A percentile compares a stretch with the other conserved stretches of the same genome.
phyloP scores from a whole-genome alignment of 331 rosid species.

The Rhamnella rubrinervis region DNA sequence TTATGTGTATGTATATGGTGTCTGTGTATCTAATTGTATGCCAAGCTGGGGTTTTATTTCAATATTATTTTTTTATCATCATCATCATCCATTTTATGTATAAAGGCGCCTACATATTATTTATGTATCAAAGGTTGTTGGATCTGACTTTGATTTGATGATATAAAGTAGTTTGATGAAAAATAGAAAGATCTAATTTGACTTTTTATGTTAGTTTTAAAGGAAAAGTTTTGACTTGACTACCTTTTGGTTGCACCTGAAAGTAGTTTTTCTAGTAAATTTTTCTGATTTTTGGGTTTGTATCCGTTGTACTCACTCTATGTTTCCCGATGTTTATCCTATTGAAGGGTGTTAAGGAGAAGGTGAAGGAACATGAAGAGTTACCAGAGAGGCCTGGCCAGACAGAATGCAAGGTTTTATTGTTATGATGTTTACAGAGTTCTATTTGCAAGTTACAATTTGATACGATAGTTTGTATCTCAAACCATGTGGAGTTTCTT shows the following conservation, averaged over 20 bases:
- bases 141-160: not conserved
- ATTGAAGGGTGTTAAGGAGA: slow-evolving; percentile 60
- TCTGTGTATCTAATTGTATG: too few species aligned
- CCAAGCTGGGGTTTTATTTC: too few species aligned
- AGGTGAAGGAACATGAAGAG: slow-evolving; percentile 54
- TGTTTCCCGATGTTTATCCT: slow-evolving; percentile 13
- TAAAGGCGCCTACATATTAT: too few species aligned
- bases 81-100: too few species aligned
- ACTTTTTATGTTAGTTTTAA: not conserved
- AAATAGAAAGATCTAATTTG: not conserved
- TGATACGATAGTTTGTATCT: not conserved
- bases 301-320: slow-evolving; percentile 13
- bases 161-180: not conserved
- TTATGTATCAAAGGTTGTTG: not conserved
- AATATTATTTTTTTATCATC: too few species aligned
- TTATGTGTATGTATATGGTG: too few species aligned
- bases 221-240: not conserved
- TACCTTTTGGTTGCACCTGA: not conserved
- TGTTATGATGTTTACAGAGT: slow-evolving; percentile 14
- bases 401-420: slow-evolving; percentile 88
- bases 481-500: not conserved
- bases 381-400: slow-evolving; percentile 45
- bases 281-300: not conserved
- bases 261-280: not conserved
- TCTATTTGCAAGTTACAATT: slow-evolving; percentile 16